Conservation (phyloP, 495 filamentous ascomycete genomes). For the Aspergillus funiculosus region DNA sequence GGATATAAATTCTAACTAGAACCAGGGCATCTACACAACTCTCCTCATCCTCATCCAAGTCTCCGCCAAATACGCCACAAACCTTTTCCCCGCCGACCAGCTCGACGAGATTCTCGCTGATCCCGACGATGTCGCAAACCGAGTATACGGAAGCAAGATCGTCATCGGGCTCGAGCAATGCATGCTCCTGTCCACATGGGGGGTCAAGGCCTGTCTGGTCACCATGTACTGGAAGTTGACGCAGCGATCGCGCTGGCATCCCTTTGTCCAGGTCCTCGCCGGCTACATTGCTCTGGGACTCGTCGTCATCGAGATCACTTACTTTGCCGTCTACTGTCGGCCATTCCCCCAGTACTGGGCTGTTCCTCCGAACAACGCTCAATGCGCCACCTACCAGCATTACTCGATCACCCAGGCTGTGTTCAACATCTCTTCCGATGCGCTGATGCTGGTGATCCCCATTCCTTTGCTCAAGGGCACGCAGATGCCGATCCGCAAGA, state of each 20-base stretch:
- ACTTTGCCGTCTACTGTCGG: constrained; percentile 58
- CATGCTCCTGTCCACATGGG: constrained; percentile 49
- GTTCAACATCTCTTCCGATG: constrained; percentile 62
- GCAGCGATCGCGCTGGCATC: constrained; percentile 28
- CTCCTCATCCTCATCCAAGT: constrained; percentile 53
- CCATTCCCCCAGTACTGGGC: constrained; percentile 60
- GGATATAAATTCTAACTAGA: background rate
- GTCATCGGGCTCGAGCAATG: constrained; percentile 49
- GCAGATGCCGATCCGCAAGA: constrained; percentile 45
- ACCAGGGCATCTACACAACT: constrained; percentile 44
- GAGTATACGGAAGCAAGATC: constrained; percentile 47
- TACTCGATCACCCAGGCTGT: constrained; percentile 62
- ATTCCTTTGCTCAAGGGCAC: constrained; percentile 54
- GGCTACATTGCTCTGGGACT: constrained; percentile 52
- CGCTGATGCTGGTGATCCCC: constrained; percentile 55
- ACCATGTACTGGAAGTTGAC: constrained; percentile 45
- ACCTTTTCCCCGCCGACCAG: constrained; percentile 52
- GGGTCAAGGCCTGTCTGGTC: constrained; percentile 47
- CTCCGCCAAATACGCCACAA: constrained; percentile 49
- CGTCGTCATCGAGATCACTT: constrained; percentile 55
- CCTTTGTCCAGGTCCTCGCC: constrained; percentile 48
- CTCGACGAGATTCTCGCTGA: constrained; percentile 40
- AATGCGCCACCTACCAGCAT: constrained; percentile 36
- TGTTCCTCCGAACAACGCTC: constrained; percentile 35
- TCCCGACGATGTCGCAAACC: constrained; percentile 34